Evolutionary conservation across 2,329 filamentous ascomycete genomes (phyloP).

Genomic region (Endocalyx cinctus): DNA sequence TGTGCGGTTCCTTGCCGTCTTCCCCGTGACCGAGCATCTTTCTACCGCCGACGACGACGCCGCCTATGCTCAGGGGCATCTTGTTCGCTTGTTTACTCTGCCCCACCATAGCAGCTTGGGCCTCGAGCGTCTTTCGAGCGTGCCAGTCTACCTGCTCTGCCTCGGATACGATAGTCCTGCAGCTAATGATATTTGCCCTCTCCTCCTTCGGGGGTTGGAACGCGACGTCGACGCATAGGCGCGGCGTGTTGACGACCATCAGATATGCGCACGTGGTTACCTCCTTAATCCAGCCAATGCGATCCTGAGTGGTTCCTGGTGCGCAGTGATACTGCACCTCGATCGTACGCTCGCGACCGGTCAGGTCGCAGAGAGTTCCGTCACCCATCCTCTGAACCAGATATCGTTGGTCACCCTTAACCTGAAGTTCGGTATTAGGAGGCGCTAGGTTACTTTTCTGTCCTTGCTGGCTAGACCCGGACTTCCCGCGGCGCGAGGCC

Average conservation of each 20-base stretch:
- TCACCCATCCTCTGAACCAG: slow-evolving; percentile 76
- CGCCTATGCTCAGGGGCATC: slow-evolving; percentile 41
- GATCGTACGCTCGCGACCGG: slow-evolving; percentile 73
- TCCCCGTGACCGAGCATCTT: slow-evolving; percentile 43
- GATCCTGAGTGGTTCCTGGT: slow-evolving; percentile 65
- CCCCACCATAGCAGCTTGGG: slow-evolving; percentile 31
- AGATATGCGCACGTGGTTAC: slow-evolving; percentile 86
- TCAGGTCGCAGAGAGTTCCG: slow-evolving; percentile 83
- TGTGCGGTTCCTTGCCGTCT: slow-evolving; percentile 42
- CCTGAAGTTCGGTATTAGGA: slow-evolving; percentile 63
- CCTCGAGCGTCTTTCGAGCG: slow-evolving; percentile 32
- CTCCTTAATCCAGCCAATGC: slow-evolving; percentile 91
- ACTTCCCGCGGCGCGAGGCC: slow-evolving; percentile 17
- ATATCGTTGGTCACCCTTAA: slow-evolving; percentile 80
- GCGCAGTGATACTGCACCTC: slow-evolving; percentile 81
- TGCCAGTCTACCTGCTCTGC: slow-evolving; percentile 40
- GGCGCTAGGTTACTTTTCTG: slow-evolving; percentile 20
- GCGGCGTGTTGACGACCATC: slow-evolving; percentile 87
- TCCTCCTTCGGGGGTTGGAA: slow-evolving; percentile 79
- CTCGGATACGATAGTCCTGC: slow-evolving; percentile 63
- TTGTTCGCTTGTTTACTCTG: slow-evolving; percentile 19
- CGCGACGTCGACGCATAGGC: slow-evolving; percentile 80
- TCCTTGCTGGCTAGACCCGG: slow-evolving; percentile 11
- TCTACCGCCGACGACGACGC: slow-evolving; percentile 48
- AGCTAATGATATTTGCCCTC: slow-evolving; percentile 71